Evolutionary conservation across 768 basidiomycete species (phyloP).

Genomic region (Chalciporus piperatus): DNA sequence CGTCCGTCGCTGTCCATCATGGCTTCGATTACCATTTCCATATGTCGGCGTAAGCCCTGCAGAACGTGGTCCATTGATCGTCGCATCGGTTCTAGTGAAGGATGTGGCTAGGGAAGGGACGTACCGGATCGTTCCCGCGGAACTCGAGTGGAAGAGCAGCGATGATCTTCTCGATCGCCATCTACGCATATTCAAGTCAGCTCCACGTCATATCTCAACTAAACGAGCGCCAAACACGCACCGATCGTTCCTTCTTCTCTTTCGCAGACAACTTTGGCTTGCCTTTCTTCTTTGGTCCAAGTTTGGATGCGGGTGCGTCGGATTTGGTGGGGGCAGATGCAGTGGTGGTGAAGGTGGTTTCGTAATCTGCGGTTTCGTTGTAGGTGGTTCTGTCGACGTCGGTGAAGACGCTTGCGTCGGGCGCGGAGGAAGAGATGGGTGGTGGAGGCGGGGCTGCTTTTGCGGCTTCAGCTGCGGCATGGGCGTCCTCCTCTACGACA

Average conservation of each 20-base stretch:
- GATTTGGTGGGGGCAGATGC: conserved; percentile 37
- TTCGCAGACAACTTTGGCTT: conserved; percentile 72
- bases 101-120: conserved; percentile 26
- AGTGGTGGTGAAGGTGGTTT: conserved; percentile 34
- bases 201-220: too few relatives aligned
- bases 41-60: conserved; percentile 69
- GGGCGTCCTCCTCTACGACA: conserved; percentile 58
- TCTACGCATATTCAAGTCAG: conserved; percentile 26
- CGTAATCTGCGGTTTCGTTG: conserved; percentile 29
- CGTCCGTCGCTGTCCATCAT: conserved; percentile 62
- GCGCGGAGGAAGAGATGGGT: conserved; percentile 9
- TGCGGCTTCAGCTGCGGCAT: conserved; percentile 50
- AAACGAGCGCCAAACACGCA: conserved; percentile 38
- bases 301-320: conserved; percentile 39
- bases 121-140: conserved; percentile 80
- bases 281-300: conserved; percentile 44
- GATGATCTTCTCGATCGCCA: conserved; percentile 69
- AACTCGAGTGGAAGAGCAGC: conserved; percentile 85
- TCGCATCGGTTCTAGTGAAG: neutral
- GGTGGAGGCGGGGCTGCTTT: conserved; percentile 38
- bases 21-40: conserved; percentile 77
- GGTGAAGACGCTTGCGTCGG: conserved; percentile 10
- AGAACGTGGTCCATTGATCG: neutral
- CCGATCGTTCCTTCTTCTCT: conserved; percentile 81
- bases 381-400: conserved; percentile 32